Evolutionary conservation across 75 land plant species (phyloP).

Genomic region (Cunninghamia lanceolata): DNA sequence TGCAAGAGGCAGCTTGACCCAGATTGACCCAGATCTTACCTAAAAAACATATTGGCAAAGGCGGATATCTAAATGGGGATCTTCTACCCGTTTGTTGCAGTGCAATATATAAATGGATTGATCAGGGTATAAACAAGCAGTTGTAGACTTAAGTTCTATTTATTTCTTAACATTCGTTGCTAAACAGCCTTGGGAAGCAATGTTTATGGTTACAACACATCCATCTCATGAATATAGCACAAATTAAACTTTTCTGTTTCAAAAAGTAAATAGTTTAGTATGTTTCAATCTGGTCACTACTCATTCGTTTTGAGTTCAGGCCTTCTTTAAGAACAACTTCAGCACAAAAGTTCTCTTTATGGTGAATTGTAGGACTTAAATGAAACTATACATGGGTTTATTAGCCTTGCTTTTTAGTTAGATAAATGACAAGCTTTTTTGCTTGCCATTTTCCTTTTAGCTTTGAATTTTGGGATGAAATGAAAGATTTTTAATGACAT

Average conservation of each 20-base stretch:
- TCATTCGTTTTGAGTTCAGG: neutral
- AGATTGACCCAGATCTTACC: too few relatives aligned
- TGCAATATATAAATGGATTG: neutral
- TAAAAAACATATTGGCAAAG: neutral
- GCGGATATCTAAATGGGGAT: neutral
- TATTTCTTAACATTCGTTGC: neutral
- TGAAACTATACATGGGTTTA: neutral
- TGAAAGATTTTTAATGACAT: too few relatives aligned
- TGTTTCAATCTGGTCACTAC: neutral
- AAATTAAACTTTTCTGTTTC: neutral
- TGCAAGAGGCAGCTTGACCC: too few relatives aligned
- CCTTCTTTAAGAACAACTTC: neutral
- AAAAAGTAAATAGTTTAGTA: neutral
- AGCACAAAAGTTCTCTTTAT: neutral
- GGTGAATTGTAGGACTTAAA: neutral
- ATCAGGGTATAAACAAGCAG: neutral
- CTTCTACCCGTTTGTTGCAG: neutral
- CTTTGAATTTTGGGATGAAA: neutral
- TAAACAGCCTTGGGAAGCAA: neutral
- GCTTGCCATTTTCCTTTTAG: neutral
- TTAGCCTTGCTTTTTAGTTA: neutral
- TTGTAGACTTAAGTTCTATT: neutral
- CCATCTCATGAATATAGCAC: conserved; percentile 1
- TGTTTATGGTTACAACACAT: neutral
- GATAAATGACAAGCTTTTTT: neutral